Evolutionary conservation across 2,329 filamentous ascomycete genomes (phyloP).

Genomic region (Beauveria caledonica): DNA sequence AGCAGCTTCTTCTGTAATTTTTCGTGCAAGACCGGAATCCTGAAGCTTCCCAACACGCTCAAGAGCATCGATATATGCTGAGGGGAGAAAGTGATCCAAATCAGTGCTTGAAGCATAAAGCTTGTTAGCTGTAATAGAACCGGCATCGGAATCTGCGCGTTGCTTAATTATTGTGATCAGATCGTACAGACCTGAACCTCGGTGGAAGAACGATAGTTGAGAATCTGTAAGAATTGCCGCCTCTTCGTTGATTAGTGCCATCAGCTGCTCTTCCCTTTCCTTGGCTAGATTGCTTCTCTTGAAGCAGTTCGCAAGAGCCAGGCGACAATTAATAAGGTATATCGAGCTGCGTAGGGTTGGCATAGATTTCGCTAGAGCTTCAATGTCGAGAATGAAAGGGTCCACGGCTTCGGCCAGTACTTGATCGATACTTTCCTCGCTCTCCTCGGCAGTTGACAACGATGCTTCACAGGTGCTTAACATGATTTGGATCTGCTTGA

Average conservation of each 20-base stretch:
- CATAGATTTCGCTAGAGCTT: conserved; percentile 57
- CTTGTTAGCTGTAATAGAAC: conserved; percentile 39
- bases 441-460: conserved; percentile 48
- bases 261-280: conserved; percentile 45
- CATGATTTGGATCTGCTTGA: conserved; percentile 69
- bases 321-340: conserved; percentile 65
- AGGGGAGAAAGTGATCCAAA: conserved; percentile 85
- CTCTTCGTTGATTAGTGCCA: conserved; percentile 46
- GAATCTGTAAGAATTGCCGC: conserved; percentile 51
- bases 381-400: conserved; percentile 72
- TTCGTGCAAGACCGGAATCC: conserved; percentile 61
- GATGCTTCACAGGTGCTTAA: conserved; percentile 86
- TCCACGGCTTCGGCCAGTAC: conserved; percentile 75
- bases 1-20: conserved; percentile 75
- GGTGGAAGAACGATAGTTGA: conserved; percentile 65
- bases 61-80: conserved; percentile 84
- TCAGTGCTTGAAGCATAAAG: conserved; percentile 64
- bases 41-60: conserved; percentile 70
- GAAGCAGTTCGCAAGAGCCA: conserved; percentile 49
- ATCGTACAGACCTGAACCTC: conserved; percentile 62
- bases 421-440: conserved; percentile 62
- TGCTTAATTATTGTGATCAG: conserved; percentile 43
- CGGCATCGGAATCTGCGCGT: background rate
- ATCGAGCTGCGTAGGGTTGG: conserved; percentile 53
- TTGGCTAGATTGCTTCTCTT: conserved; percentile 56